A percentile compares a stretch with the other conserved stretches of the same genome.
Conservation (phyloP, 768 basidiomycete species). For the Pleurotus ostreatus region DNA sequence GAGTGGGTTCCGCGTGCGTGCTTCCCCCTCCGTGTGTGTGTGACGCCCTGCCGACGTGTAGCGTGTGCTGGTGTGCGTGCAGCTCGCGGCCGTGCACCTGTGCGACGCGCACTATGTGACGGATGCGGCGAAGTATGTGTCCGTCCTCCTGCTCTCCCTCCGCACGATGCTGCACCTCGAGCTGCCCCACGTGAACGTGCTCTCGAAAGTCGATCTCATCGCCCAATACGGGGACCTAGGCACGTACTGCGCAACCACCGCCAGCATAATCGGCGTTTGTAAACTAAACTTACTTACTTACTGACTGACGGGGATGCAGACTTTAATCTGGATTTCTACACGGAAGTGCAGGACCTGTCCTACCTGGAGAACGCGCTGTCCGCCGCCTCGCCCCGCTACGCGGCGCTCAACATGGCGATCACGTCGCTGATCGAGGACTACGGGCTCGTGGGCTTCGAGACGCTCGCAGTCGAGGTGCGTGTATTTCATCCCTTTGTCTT, state of each 20-base stretch:
- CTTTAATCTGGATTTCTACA: constrained; percentile 97
- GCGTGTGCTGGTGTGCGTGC: too few relatives aligned
- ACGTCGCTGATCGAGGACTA: constrained; percentile 94
- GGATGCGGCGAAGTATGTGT: constrained; percentile 92
- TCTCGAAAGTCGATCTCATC: constrained; percentile 94
- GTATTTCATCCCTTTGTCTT: not conserved
- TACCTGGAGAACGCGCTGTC: constrained; percentile 78
- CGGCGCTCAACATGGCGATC: constrained; percentile 82
- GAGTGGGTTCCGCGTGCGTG: constrained; percentile 82
- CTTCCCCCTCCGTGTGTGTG: too few relatives aligned
- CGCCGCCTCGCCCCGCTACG: constrained; percentile 61
- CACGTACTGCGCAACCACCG: constrained; percentile 34
- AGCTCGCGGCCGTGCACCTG: constrained; percentile 93
- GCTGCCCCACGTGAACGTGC: constrained; percentile 95
- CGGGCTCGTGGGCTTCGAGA: constrained; percentile 92
- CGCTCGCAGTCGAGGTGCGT: constrained; percentile 88
- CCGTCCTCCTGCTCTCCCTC: constrained; percentile 85
- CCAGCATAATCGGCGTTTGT: too few relatives aligned
- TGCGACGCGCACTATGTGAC: constrained; percentile 98
- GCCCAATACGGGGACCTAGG: constrained; percentile 88
- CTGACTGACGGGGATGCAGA: too few relatives aligned
- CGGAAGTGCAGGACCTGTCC: constrained; percentile 93
- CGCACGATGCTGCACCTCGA: constrained; percentile 98
- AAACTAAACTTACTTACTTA: too few relatives aligned
- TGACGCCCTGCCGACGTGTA: too few relatives aligned